Base-by-base conservation (phyloP, 164 flowering plant genomes). In the Echeveria elegans region DNA sequence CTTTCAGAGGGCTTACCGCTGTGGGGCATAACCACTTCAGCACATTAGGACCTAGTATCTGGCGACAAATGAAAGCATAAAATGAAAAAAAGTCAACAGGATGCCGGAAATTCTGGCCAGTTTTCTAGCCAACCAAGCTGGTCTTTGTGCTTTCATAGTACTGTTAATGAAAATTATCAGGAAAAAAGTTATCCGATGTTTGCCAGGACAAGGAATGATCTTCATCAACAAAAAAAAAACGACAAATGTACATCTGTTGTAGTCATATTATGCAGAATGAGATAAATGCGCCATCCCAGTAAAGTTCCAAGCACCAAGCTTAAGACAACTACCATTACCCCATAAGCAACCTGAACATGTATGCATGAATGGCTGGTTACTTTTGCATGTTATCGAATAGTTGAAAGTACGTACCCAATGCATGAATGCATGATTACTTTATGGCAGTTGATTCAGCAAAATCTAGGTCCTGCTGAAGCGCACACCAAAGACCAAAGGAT, bases 11-110 rank as follows among this genome's bases (percentile, higher is more conserved):
- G 72, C 83, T 69, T 37, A 72, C 69, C 34, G 83, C 72, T 18
- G 83, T 77, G 10, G 92, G 92, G n/a, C 88, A 87, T 26, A 85
- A 69, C 96, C 96, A 89, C 79, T 77, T 84, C 67, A 83, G 74
- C 79, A 81, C 76, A 77, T 83, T 84, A 34, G 89, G 84, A 71
- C 96, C 96, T 21, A 89, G 74, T 21, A 84, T 68, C 96, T 89
- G 84, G 26, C 48, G 6, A 69, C 21, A 62, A 56, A 9, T 14
- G 14, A 6, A 7, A 38, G 8, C 32, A 63, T 7, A 63, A 21
- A 36, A 21, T 1, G 16, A 1, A 8, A 23, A 56, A 56, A 28
- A 5, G 61, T 56, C 32, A 56, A 28, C 19, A 28, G 86, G 88
- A 78, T 87, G 96, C 41, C 72, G 78, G 67, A 84, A 89, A 72